Conservation (phyloP, 352 stramenopile species). For the Phytophthora foliorum region DNA sequence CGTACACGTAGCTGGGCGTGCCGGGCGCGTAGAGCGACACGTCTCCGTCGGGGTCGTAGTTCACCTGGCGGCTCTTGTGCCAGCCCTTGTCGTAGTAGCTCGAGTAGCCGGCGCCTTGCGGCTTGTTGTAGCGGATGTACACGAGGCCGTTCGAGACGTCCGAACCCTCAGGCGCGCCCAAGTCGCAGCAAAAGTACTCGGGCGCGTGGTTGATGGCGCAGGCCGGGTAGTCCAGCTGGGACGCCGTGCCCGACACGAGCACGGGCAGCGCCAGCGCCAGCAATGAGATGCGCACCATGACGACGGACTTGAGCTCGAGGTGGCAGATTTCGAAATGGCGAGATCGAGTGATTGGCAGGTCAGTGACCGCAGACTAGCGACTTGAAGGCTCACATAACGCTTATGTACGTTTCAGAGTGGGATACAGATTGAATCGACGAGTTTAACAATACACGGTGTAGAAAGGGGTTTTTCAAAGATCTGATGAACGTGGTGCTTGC, state of each 20-base stretch:
- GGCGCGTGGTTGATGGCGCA: constrained; percentile 70
- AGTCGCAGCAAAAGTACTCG: constrained; percentile 67
- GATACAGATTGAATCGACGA: too few relatives aligned
- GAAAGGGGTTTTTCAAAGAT: too few relatives aligned
- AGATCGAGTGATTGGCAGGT: constrained; percentile 5
- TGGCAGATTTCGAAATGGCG: constrained; percentile 39
- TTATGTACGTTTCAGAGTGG: background rate
- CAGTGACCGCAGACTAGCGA: background rate
- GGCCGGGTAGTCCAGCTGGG: constrained; percentile 65
- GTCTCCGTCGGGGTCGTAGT: constrained; percentile 57
- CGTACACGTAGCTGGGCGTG: constrained; percentile 69
- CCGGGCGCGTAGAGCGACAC: constrained; percentile 70
- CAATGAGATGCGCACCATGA: constrained; percentile 19
- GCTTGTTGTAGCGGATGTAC: constrained; percentile 74
- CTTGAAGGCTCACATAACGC: constrained; percentile 1
- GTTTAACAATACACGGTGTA: background rate
- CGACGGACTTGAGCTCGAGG: constrained; percentile 21
- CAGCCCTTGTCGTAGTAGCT: constrained; percentile 78
- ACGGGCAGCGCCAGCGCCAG: constrained; percentile 31
- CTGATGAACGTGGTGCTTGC: too few relatives aligned
- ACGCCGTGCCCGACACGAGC: constrained; percentile 47
- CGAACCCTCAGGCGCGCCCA: constrained; percentile 42
- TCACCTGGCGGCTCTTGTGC: constrained; percentile 68
- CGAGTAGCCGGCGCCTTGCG: constrained; percentile 49
- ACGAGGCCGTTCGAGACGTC: constrained; percentile 46